Evolutionary conservation across 495 filamentous ascomycete species (phyloP).

Genomic region (Bacidia gigantensis): DNA sequence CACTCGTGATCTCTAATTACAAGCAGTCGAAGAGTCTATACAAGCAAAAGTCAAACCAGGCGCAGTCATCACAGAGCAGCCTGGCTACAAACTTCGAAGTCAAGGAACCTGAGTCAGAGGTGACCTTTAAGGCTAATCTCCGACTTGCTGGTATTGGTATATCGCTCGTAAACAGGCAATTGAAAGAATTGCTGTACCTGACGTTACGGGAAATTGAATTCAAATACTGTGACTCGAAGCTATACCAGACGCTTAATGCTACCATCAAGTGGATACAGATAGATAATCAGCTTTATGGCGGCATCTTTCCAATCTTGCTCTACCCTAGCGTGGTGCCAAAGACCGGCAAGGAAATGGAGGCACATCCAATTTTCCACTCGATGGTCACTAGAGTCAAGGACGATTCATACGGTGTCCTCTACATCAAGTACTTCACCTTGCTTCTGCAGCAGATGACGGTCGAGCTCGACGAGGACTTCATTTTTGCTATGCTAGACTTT

Average conservation of each 20-base stretch:
- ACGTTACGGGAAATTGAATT: slow-evolving; percentile 88
- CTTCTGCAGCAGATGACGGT: slow-evolving; percentile 96
- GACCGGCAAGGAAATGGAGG: slow-evolving; percentile 91
- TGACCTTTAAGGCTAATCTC: slow-evolving; percentile 78
- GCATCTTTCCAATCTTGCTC: slow-evolving; percentile 92
- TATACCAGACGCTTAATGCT: slow-evolving; percentile 81
- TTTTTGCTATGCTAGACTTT: slow-evolving; percentile 90
- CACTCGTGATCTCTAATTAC: slow-evolving; percentile 86
- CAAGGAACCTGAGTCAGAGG: slow-evolving; percentile 73
- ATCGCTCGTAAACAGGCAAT: slow-evolving; percentile 80
- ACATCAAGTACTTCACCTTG: slow-evolving; percentile 94
- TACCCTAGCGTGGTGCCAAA: slow-evolving; percentile 99
- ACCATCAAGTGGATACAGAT: slow-evolving; percentile 98
- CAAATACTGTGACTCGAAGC: slow-evolving; percentile 76
- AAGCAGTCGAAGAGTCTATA: slow-evolving; percentile 89
- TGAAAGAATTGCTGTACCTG: slow-evolving; percentile 85
- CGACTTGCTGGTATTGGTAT: slow-evolving; percentile 83
- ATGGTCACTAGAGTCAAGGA: slow-evolving; percentile 93
- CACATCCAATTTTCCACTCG: slow-evolving; percentile 84
- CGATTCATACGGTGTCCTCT: slow-evolving; percentile 92
- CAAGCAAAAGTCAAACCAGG: slow-evolving; percentile 53
- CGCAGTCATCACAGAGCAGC: slow-evolving; percentile 41
- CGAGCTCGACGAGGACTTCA: slow-evolving; percentile 95
- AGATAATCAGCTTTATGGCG: slow-evolving; percentile 96
- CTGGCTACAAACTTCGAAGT: slow-evolving; percentile 62